A percentile compares a stretch with the other conserved stretches of the same genome.
phyloP scores from a whole-genome alignment of 306 rosid species.

The Cercis canadensis region DNA sequence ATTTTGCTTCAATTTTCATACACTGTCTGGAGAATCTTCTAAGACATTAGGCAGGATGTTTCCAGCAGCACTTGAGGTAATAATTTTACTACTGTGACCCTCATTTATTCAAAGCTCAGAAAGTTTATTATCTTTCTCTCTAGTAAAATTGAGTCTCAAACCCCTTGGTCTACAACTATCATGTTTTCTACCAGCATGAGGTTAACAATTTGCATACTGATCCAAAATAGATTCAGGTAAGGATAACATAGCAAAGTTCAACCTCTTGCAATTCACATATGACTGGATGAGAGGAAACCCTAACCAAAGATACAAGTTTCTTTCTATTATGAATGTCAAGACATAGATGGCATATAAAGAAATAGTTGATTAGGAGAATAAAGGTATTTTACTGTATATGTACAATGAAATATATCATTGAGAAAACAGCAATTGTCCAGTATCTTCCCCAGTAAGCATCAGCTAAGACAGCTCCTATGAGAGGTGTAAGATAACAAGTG shows the following conservation, averaged over 20 bases:
- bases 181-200: neutral
- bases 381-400: constrained; percentile 35
- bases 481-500: constrained; percentile 97
- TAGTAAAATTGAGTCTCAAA: neutral
- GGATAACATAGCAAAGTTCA: neutral
- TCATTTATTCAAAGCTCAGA: neutral
- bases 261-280: neutral
- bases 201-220: neutral
- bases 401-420: constrained; percentile 81
- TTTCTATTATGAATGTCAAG: neutral
- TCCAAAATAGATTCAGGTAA: constrained; percentile 11
- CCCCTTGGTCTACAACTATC: constrained; percentile 3
- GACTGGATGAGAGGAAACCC: constrained; percentile 10
- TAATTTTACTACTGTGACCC: neutral
- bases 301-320: neutral
- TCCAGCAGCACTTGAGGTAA: constrained; percentile 29
- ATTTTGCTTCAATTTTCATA: neutral
- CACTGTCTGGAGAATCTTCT: neutral
- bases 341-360: constrained; percentile 12
- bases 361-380: constrained; percentile 15
- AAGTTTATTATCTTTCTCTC: neutral
- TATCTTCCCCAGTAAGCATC: constrained; percentile 99
- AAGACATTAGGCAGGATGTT: constrained; percentile 19
- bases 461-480: constrained; percentile 91
- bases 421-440: constrained; percentile 93